Percentiles rank a stretch among this genome's conserved stretches.
phyloP scores from a whole-genome alignment of 2,329 filamentous ascomycete species.

The Fusarium pseudograminearum region DNA sequence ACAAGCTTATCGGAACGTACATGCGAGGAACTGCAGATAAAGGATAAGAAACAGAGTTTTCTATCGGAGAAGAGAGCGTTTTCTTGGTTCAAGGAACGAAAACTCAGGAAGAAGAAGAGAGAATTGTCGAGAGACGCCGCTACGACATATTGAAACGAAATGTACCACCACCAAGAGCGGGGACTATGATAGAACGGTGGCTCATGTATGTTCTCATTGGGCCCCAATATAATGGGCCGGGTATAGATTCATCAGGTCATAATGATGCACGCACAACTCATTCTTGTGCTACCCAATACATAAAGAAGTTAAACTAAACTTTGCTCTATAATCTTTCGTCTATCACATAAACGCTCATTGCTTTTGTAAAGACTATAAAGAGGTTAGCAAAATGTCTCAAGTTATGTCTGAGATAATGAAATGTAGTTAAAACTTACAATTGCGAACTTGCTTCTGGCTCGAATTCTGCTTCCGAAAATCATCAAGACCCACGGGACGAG shows the following conservation, averaged over 20 bases:
- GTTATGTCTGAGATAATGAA: not conserved
- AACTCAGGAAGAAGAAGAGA: slow-evolving; percentile 34
- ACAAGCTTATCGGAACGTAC: slow-evolving; percentile 33
- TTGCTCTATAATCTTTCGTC: not conserved
- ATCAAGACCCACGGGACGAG: slow-evolving; percentile 89
- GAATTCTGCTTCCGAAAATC: slow-evolving; percentile 81
- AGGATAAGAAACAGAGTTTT: not conserved
- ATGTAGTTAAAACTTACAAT: slow-evolving; percentile 58
- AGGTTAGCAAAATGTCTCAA: slow-evolving; percentile 3
- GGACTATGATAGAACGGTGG: not conserved
- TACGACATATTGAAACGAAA: slow-evolving; percentile 8
- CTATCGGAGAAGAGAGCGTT: slow-evolving; percentile 24
- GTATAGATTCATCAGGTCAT: slow-evolving; percentile 10
- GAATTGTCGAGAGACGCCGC: slow-evolving; percentile 21
- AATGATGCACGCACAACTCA: not conserved
- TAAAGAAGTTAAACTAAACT: not conserved
- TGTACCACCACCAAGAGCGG: not conserved
- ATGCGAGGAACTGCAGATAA: slow-evolving; percentile 12
- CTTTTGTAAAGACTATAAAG: slow-evolving; percentile 40
- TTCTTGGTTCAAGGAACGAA: slow-evolving; percentile 29
- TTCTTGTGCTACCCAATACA: not conserved
- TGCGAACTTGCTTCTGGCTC: slow-evolving; percentile 81
- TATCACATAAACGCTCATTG: not conserved
- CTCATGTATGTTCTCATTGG: slow-evolving; percentile 4
- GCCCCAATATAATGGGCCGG: not conserved